These are phyloP conservation scores for Penicillium desertorum DNA, from an alignment of 495 filamentous ascomycete species.

Conservation along the genomic window DNA sequence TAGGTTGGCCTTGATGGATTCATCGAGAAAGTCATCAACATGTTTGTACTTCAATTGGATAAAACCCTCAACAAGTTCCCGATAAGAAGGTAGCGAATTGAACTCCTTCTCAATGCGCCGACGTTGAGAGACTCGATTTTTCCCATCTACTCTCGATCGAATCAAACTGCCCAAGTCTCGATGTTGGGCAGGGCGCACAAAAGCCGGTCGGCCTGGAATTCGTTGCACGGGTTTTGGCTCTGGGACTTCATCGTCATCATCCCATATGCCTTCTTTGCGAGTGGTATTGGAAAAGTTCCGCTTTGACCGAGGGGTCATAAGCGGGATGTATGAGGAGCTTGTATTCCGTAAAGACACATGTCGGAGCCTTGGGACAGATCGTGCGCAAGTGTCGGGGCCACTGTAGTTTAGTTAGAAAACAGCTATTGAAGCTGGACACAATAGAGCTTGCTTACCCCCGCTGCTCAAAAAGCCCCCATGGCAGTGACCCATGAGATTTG, in stretches of 20 bases:
- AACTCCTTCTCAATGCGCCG: background rate
- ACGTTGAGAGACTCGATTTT: background rate
- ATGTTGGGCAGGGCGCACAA: background rate
- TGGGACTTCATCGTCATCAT: conserved; percentile 8
- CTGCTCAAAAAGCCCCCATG: background rate
- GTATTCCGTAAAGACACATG: background rate
- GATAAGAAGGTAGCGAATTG: background rate
- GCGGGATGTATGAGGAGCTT: background rate
- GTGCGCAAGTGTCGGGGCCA: background rate
- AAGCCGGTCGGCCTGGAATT: background rate
- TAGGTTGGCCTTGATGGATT: background rate
- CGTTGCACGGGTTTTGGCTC: background rate
- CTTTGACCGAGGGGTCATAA: background rate
- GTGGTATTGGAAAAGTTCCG: background rate
- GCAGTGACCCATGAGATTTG: background rate
- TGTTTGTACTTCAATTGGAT: conserved; percentile 6
- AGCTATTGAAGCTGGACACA: background rate
- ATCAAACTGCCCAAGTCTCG: conserved; percentile 2
- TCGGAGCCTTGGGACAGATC: background rate
- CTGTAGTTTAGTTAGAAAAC: conserved; percentile 3
- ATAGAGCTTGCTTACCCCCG: background rate
- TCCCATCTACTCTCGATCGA: conserved; percentile 1
- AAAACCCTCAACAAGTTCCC: background rate
- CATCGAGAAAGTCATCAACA: background rate
- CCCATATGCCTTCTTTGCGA: background rate